These are phyloP conservation scores for Pythium utonaiense DNA, from an alignment of 352 stramenopile genomes.

Conservation along the genomic window DNA sequence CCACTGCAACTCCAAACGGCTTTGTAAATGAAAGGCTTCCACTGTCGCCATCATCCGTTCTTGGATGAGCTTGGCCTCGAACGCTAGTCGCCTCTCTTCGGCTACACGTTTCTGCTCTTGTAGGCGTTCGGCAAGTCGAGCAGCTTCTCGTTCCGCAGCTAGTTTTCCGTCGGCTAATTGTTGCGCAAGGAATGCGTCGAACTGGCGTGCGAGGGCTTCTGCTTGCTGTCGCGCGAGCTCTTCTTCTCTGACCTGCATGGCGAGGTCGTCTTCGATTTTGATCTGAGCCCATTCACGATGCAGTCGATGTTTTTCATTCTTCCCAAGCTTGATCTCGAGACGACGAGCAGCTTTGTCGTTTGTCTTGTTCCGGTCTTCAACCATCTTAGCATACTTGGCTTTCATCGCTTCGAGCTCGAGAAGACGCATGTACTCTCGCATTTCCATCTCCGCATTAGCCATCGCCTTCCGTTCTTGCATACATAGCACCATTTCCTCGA, in stretches of 20 bases:
- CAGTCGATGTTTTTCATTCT: conserved; percentile 74
- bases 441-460: conserved; percentile 59
- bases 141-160: conserved; percentile 43
- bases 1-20: conserved; percentile 37
- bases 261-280: conserved; percentile 58
- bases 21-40: conserved; percentile 40
- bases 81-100: conserved; percentile 35
- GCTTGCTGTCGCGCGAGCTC: conserved; percentile 39
- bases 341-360: conserved; percentile 67
- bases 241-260: conserved; percentile 52
- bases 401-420: conserved; percentile 71
- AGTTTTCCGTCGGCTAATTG: conserved; percentile 51
- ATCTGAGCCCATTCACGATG: conserved; percentile 69
- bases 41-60: conserved; percentile 65
- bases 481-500: conserved; percentile 54
- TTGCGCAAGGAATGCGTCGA: conserved; percentile 60
- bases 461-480: conserved; percentile 67
- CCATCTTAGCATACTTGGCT: conserved; percentile 66
- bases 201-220: conserved; percentile 44
- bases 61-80: conserved; percentile 56
- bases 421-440: conserved; percentile 61
- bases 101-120: conserved; percentile 44
- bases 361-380: conserved; percentile 50
- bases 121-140: conserved; percentile 37
- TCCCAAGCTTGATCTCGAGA: conserved; percentile 74